Evolutionary conservation across 495 filamentous ascomycete species (phyloP), one percentile per base, ranked within the genome.

Genomic region (Evansstolkia leycettana): DNA sequence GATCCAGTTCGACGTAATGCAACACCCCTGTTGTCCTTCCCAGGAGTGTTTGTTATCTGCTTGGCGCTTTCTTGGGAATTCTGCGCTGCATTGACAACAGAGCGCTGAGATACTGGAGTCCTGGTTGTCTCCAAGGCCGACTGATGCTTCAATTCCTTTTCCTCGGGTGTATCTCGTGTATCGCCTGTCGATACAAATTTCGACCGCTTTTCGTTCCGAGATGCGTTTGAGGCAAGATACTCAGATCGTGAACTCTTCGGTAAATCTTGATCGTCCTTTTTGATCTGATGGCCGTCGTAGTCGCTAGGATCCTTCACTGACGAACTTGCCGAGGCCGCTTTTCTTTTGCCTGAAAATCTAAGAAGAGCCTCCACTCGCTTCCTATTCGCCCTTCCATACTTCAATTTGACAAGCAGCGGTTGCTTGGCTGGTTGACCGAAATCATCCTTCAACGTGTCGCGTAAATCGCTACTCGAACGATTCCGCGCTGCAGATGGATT

Each of bases 281-380:
- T 23, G 20, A 9, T 24, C 28, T 42, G 37, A 18, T 37, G 29
- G 12, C 25, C 12, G 18, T 57, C 57, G 11, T 51, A 46, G 17
- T 45, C 39, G 24, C 42, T 40, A 3, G 41, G 42, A 23, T 56
- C 52, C 17, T 49, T 53, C 17, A 33, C 20, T n/a, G 54, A 51
- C 20, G 57, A 52, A 35, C 43, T 47, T 26, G 48, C 41, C 9
- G 41, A 43, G 20, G 38, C 38, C 1, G 33, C 14, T 47, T 59
- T 64, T 40, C 41, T 52, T 51, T 65, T 67, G 34, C 54, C 61
- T 13, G 52, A 54, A 25, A 67, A 60, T 42, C 61, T 67, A 5
- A 67, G 53, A 10, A 67, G 50, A 12, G 47, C 59, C 24, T 64
- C 60, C n/a, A 67, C 55, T 12, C 58, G 51, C 37, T 54, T 61